Percentiles rank a stretch among this genome's conserved stretches.
These are phyloP conservation scores for Acacia confusa DNA, from an alignment of 306 rosid genomes.

Conservation along the genomic window DNA sequence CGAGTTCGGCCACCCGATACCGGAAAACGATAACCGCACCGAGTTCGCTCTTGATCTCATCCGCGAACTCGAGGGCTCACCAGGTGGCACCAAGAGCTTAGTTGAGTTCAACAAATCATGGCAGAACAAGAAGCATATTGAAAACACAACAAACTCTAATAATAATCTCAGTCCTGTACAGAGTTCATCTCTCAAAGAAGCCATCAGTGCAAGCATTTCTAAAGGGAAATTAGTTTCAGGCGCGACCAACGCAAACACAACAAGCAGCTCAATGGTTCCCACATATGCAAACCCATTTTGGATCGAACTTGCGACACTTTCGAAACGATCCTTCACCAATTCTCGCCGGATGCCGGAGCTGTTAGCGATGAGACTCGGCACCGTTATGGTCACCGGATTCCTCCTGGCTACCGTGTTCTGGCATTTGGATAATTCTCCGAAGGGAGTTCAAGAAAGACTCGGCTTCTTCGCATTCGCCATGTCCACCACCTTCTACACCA, in stretches of 20 bases:
- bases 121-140: conserved; percentile 60
- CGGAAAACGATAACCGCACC: conserved; percentile 82
- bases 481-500: conserved; percentile 96
- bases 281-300: conserved; percentile 71
- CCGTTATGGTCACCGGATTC: conserved; percentile 81
- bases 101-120: conserved; percentile 89
- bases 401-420: conserved; percentile 87
- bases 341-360: conserved; percentile 69
- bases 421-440: conserved; percentile 71
- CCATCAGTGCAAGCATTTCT: conserved; percentile 85
- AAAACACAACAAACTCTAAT: not conserved
- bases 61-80: conserved; percentile 82
- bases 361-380: conserved; percentile 71
- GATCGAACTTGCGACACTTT: conserved; percentile 67
- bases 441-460: conserved; percentile 79
- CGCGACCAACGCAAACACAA: conserved; percentile 45
- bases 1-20: conserved; percentile 87
- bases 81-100: conserved; percentile 69
- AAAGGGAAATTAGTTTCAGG: conserved; percentile 87
- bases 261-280: conserved; percentile 60
- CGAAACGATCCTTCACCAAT: conserved; percentile 57
- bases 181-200: conserved; percentile 68
- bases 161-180: not conserved
- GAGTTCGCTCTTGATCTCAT: conserved; percentile 94
- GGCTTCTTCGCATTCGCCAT: conserved; percentile 96